These are phyloP conservation scores for Volvox reticuliferus DNA, from an alignment of 139 green algal genomes.

Conservation along the genomic window DNA sequence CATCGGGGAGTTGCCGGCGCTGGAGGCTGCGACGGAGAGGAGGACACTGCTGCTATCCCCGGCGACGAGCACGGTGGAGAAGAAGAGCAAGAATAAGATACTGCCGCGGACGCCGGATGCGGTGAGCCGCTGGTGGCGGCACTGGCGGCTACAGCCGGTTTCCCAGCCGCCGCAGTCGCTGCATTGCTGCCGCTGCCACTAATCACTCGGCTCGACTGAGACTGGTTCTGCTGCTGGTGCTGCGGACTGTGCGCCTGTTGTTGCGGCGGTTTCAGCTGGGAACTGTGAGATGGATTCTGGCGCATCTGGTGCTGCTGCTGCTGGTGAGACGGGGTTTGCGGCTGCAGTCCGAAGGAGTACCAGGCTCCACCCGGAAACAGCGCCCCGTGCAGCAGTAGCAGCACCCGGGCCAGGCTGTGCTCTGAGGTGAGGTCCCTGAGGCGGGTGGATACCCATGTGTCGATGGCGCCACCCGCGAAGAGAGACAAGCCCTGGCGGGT, in stretches of 20 bases:
- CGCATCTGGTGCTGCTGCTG: not conserved
- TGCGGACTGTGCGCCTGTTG: too few species aligned
- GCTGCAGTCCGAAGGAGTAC: conserved; percentile 43
- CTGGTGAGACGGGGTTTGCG: not conserved
- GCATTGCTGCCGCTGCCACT: too few species aligned
- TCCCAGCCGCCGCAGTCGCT: too few species aligned
- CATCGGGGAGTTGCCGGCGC: not conserved
- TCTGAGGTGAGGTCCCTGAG: conserved; percentile 69
- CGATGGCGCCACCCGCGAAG: conserved; percentile 82
- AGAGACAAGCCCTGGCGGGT: conserved; percentile 80
- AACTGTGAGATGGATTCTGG: too few species aligned
- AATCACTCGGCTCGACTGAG: too few species aligned
- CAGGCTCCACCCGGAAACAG: conserved; percentile 86
- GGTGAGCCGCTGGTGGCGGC: too few species aligned
- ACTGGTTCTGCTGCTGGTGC: too few species aligned
- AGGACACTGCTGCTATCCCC: too few species aligned
- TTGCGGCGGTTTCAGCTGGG: not conserved
- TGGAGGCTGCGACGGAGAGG: not conserved
- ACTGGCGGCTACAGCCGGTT: not conserved
- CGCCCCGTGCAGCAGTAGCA: conserved; percentile 71
- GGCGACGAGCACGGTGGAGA: too few species aligned
- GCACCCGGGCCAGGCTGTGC: conserved; percentile 74
- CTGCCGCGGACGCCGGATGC: too few species aligned
- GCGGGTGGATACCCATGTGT: conserved; percentile 70
- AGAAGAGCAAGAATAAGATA: too few species aligned